Base-by-base conservation (phyloP, 768 basidiomycete genomes). In the Amanita inopinata region DNA sequence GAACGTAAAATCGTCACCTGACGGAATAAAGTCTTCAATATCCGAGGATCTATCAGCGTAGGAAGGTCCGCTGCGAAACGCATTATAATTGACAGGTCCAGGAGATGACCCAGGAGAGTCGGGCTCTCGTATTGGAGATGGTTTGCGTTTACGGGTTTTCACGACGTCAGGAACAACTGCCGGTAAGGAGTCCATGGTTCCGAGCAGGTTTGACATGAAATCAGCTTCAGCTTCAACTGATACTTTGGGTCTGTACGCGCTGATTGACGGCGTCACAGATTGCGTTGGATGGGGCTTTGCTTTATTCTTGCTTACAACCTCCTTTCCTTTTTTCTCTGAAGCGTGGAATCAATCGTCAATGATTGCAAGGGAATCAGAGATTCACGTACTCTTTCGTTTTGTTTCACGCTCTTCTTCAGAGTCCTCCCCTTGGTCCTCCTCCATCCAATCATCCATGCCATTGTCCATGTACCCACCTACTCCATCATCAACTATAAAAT, bases 401-500 rank as follows among this genome's bases (percentile, higher is more conserved):
- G 50, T 63, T 22, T 64, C 61, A 3, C 62, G 62, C 12, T 78
- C 79, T 31, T 74, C 74, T 40, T 77, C 78, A 6, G 64, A 66
- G 10, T 80, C 74, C 5, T 71, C 73, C n/a, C 74, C 71, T 35
- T 73, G 68, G 20, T 71, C 68, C 6, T 66, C 74, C 19, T 71
- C 73, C 23, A 73, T 76, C 83, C 89, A 97, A 54, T 94, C 92
- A 46, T 98, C 96, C 80, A 91, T 82, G 3, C 96, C 96, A 56
- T 96, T 89, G 65, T 99, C 96, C 58, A 83, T 80, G 53, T 99
- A 98, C 4, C 90, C 96, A 10, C 69, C 74, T 0, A 83, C 74
- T 19, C 91, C 91, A 63, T 98, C 96, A 54, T 98, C 96, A 27
- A 85, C 82, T 14, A 98, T 88, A 48, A 99, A 99, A 59, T 99